Conservation (phyloP, 2,329 filamentous ascomycete species). For the Xylariaceae sp. region DNA sequence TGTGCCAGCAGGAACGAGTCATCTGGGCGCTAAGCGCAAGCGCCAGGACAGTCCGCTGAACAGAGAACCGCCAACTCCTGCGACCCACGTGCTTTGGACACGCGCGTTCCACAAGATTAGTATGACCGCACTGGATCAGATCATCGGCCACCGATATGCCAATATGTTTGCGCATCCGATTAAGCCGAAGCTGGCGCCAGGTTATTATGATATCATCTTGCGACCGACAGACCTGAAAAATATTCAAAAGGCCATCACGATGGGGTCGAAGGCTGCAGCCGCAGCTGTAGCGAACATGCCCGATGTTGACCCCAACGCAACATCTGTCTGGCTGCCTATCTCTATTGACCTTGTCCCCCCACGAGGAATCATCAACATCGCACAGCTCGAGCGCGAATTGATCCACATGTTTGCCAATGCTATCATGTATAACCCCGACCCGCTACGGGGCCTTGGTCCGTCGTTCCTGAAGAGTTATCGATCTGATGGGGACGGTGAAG, state of each 20-base stretch:
- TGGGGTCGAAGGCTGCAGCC: conserved; percentile 31
- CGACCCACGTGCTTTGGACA: conserved; percentile 70
- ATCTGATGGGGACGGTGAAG: conserved; percentile 36
- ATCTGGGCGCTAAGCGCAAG: conserved; percentile 50
- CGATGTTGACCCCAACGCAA: conserved; percentile 55
- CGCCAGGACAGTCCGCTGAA: conserved; percentile 50
- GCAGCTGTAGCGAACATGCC: conserved; percentile 61
- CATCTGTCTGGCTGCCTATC: conserved; percentile 63
- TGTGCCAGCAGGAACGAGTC: conserved; percentile 37
- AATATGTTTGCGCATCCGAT: conserved; percentile 77
- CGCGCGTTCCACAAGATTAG: conserved; percentile 73
- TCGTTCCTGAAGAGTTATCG: conserved; percentile 49
- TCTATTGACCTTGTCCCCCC: conserved; percentile 79
- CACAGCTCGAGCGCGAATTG: conserved; percentile 87
- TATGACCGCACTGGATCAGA: conserved; percentile 70
- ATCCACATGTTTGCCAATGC: conserved; percentile 98
- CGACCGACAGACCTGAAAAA: conserved; percentile 75
- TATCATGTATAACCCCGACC: conserved; percentile 95
- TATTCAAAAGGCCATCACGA: conserved; percentile 63
- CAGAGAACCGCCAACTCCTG: conserved; percentile 50
- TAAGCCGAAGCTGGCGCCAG: conserved; percentile 71
- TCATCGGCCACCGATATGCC: conserved; percentile 72
- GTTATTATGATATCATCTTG: conserved; percentile 71
- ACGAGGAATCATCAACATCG: conserved; percentile 86
- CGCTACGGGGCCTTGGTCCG: conserved; percentile 65